Conservation (phyloP, 352 stramenopile genomes). For the Pythium monospermum region DNA sequence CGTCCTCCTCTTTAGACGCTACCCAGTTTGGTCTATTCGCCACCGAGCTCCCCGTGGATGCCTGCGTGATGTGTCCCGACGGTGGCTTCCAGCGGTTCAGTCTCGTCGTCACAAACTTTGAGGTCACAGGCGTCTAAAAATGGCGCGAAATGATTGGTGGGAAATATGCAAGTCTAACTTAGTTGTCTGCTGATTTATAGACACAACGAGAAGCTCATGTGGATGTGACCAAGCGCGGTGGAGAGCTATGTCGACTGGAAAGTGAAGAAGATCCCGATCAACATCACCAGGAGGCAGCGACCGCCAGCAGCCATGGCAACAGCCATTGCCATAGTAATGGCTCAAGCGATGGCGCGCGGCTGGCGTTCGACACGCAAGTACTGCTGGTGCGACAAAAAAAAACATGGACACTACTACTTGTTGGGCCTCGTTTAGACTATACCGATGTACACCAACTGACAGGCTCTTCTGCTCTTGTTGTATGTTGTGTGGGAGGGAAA, state of each 20-base stretch:
- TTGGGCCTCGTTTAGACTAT: too few species aligned
- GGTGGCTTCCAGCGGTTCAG: constrained; percentile 62
- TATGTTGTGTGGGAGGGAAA: too few species aligned
- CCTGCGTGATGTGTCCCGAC: constrained; percentile 47
- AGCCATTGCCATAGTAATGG: neutral
- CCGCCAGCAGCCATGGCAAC: constrained; percentile 3
- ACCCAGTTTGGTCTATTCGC: constrained; percentile 51
- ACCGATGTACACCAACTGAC: neutral
- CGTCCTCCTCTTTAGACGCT: neutral
- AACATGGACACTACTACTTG: too few species aligned
- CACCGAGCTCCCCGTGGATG: constrained; percentile 56
- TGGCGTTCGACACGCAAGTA: constrained; percentile 16
- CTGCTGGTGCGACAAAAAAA: constrained; percentile 4
- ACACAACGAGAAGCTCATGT: constrained; percentile 29
- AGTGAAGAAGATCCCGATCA: constrained; percentile 33
- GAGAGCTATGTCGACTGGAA: constrained; percentile 49
- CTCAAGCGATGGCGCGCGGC: constrained; percentile 1
- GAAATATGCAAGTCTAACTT: neutral
- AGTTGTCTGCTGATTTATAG: constrained; percentile 16
- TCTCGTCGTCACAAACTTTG: constrained; percentile 57
- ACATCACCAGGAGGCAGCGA: constrained; percentile 25
- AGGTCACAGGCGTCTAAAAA: constrained; percentile 13
- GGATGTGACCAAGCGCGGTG: constrained; percentile 52
- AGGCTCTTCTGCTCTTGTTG: neutral
- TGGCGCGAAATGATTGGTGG: constrained; percentile 9